Percentiles rank a stretch among this genome's conserved stretches.
Evolutionary conservation across 2,329 filamentous ascomycete genomes (phyloP).

Genomic region (Lachnellula suecica): DNA sequence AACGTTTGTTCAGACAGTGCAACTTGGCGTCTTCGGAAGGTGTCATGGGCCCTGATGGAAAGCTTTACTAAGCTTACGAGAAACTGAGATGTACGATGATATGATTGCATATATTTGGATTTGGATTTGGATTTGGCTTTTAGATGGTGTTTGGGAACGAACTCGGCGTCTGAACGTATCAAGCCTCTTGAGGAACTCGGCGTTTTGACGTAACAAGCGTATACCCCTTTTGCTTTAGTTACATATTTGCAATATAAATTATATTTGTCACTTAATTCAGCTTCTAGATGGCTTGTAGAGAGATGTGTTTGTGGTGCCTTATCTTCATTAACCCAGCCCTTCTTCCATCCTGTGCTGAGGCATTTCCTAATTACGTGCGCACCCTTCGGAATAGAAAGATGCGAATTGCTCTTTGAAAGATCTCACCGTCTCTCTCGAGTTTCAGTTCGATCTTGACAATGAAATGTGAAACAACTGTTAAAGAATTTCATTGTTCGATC

Average conservation of each 20-base stretch:
- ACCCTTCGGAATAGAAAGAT: too few relatives aligned
- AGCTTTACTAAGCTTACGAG: conserved; percentile 25
- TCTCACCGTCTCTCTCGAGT: too few relatives aligned
- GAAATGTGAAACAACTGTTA: too few relatives aligned
- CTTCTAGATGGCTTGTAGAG: not conserved
- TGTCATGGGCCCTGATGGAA: conserved; percentile 33
- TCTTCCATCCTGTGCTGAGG: too few relatives aligned
- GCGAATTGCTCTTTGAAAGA: too few relatives aligned
- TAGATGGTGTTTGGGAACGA: conserved; percentile 25
- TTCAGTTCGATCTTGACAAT: too few relatives aligned
- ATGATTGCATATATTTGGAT: conserved; percentile 5
- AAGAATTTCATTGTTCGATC: too few relatives aligned
- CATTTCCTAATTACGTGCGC: too few relatives aligned
- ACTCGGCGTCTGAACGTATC: conserved; percentile 35
- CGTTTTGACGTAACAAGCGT: conserved; percentile 35
- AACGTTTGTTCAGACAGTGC: conserved; percentile 75
- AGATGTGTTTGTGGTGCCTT: too few relatives aligned
- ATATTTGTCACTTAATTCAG: not conserved
- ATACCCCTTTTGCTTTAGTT: conserved; percentile 31
- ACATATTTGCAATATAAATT: not conserved
- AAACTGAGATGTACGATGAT: not conserved
- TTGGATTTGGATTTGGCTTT: conserved; percentile 16
- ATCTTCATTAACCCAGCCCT: too few relatives aligned
- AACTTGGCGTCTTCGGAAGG: conserved; percentile 67
- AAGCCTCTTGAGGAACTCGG: conserved; percentile 35